Base-by-base conservation (phyloP, 169 alveolate genomes). In the Theileria equi region DNA sequence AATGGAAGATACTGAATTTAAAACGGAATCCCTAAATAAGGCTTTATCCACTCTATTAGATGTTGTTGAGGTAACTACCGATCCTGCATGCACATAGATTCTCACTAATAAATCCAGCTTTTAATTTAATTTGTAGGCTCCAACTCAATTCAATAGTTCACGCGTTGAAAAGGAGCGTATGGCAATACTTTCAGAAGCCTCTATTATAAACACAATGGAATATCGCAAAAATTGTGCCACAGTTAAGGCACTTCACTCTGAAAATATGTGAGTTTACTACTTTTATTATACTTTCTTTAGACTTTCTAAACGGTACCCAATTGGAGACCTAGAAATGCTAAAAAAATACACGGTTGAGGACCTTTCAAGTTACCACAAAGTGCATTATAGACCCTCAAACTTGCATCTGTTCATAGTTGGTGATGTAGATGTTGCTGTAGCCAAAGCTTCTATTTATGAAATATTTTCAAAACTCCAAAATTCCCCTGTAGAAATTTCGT, bases 101-200 rank as follows among this genome's bases (percentile, higher is more conserved):
- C 13, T 13, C 13, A 13, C 45, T 13, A 38, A 38, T 13, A 38
- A 13, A 13, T 13, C 45, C 13, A 38, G 45, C 45, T 13, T 13
- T 13, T 38, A 13, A 13, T 38, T 38, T 13, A 38, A 38, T n/a
- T n/a, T n/a, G n/a, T 28, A 64, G 70, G 81, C 74, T 17, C 81
- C 86, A n/a, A 74, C 91, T 1, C 94, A 90, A 64, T 90, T 90
- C 73, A 90, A 70, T 49, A 43, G 72, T 23, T 86, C 81, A 50
- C 74, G 92, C 21, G 80, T 90, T 21, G 84, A 72, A 28, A 84
- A 88, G 69, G 95, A 90, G 70, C 74, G 90, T 40, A 80, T 83
- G 43, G 95, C 95, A 17, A 85, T 90, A 16, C 71, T 90, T 25
- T 90, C 95, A 3, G 95, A 90, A 73, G 89, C 92, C 36, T 72